These are phyloP conservation scores for Rutstroemia sp. DNA, from an alignment of 2,329 filamentous ascomycete genomes.

Conservation along the genomic window DNA sequence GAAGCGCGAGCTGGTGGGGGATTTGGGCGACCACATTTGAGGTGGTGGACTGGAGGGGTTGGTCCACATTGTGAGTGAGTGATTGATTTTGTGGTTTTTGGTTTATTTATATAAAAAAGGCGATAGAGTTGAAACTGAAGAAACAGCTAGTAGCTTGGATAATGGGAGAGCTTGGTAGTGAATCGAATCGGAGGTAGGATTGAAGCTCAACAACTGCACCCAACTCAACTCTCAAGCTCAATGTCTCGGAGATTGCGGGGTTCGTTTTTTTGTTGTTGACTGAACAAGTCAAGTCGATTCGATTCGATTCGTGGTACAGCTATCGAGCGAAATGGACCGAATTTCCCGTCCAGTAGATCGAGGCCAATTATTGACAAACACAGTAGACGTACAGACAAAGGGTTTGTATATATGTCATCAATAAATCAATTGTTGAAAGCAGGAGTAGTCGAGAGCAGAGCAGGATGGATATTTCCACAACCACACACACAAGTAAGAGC, in stretches of 20 bases:
- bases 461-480: no score
- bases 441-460: no score
- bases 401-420: no score
- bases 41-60: not conserved
- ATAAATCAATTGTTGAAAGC: no score
- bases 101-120: not conserved
- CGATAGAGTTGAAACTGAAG: not conserved
- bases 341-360: no score
- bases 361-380: no score
- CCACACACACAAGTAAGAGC: no score
- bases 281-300: no score
- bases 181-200: not conserved
- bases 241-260: not conserved
- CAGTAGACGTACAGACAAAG: no score
- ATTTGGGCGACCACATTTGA: not conserved
- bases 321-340: slow-evolving; percentile 11
- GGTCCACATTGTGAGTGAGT: not conserved
- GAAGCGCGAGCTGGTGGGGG: not conserved
- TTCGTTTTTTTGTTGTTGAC: not conserved
- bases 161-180: not conserved
- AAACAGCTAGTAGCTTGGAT: not conserved
- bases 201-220: not conserved
- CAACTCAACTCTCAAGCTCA: not conserved
- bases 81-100: not conserved
- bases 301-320: not conserved